Evolutionary conservation across 768 basidiomycete genomes (phyloP).

Genomic region (Brasilioporus rufonigricans): DNA sequence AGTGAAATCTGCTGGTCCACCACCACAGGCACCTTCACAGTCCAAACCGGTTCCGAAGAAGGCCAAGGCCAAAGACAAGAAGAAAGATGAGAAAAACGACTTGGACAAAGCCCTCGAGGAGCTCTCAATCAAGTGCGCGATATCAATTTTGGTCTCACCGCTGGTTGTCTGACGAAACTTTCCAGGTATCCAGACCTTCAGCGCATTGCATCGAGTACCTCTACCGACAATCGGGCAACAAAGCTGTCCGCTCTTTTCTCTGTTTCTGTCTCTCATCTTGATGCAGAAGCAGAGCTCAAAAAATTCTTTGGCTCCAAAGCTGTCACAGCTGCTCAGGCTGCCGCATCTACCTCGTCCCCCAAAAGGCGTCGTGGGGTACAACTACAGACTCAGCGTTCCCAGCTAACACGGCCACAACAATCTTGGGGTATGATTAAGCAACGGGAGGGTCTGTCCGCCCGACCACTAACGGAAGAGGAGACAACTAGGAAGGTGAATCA

Average conservation of each 20-base stretch:
- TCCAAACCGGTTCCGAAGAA: slow-evolving; percentile 55
- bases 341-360: slow-evolving; percentile 34
- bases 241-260: slow-evolving; percentile 59
- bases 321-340: slow-evolving; percentile 57
- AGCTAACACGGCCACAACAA: slow-evolving; percentile 72
- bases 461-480: slow-evolving; percentile 57
- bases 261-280: slow-evolving; percentile 79
- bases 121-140: slow-evolving; percentile 66
- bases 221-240: slow-evolving; percentile 28
- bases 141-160: not conserved
- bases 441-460: slow-evolving; percentile 72
- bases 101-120: slow-evolving; percentile 84
- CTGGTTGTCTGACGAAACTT: not conserved
- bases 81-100: slow-evolving; percentile 66
- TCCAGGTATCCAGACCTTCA: slow-evolving; percentile 54
- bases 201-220: slow-evolving; percentile 27
- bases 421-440: slow-evolving; percentile 71
- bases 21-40: slow-evolving; percentile 15
- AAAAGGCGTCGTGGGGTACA: slow-evolving; percentile 37
- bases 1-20: slow-evolving; percentile 5
- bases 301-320: slow-evolving; percentile 94
- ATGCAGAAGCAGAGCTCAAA: slow-evolving; percentile 86
- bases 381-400: slow-evolving; percentile 51
- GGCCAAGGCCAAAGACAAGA: slow-evolving; percentile 61
- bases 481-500: slow-evolving; percentile 41